Base-by-base conservation (phyloP, 805 yeast genomes). In the Candida takata region DNA sequence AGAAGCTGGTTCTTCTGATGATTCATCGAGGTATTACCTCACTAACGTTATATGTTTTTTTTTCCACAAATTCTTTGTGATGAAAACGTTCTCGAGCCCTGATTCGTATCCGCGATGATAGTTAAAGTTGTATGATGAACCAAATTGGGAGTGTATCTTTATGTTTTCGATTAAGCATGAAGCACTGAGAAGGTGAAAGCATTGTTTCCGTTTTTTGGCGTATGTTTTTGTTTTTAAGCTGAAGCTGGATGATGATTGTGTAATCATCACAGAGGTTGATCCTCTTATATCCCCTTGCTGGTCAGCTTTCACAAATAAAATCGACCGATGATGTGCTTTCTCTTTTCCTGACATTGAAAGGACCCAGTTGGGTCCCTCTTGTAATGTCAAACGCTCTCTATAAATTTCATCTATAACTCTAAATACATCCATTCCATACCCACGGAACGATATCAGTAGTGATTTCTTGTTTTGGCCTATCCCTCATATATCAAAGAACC, bases 381-480 rank as follows among this genome's bases (percentile, higher is more conserved):
- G 25, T 17, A 12, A 15, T 25, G 18, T 19, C 23, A 26, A 10
- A 8, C 23, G 8, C 29, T 33, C 35, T 17, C 29, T 25, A 26
- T 13, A 23, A n/a, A 18, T 19, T 33, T 33, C 35, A 26, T 33
- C 35, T 33, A 24, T 33, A 33, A 26, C 29, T 25, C 18, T 33
- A n/a, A 33, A 33, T 33, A 33, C 35, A 33, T 33, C 35, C 18
- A 14, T 27, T 25, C 19, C 23, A 16, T 11, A 13, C 24, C 25
- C 23, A 26, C 35, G 35, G 35, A 33, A 33, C 24, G 34, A 26
- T 24, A 19, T 33, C 35, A 26, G 35, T 33, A 31, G 34, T 16
- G 9, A 16, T 24, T 10, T 21, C n/a, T 8, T 23, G 10, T 30
- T 23, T 14, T 12, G 26, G 19, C 23, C 26, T 23, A 30, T 23